Evolutionary conservation across 108 stramenopile genomes (phyloP).

Genomic region (Cyclotella baltica): DNA sequence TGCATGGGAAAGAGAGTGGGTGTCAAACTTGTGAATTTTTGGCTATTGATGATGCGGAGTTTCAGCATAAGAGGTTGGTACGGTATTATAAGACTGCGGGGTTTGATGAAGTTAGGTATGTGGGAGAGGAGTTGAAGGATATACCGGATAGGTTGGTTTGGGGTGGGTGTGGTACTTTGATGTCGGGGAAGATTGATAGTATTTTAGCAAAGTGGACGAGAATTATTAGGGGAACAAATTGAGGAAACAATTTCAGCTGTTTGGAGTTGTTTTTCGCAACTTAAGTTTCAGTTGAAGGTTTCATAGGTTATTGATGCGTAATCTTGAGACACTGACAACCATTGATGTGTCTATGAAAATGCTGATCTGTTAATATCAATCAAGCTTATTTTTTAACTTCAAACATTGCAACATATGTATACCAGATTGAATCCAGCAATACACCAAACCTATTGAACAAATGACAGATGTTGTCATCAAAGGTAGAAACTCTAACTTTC

Average conservation of each 20-base stretch:
- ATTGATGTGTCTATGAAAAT: background rate
- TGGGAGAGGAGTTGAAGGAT: constrained; percentile 79
- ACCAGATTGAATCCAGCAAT: constrained; percentile 62
- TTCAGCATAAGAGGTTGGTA: constrained; percentile 81
- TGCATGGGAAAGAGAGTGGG: constrained; percentile 66
- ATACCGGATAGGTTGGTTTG: constrained; percentile 88
- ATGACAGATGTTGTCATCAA: constrained; percentile 73
- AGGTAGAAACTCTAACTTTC: constrained; percentile 78
- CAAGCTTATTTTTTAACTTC: background rate
- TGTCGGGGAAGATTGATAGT: constrained; percentile 66
- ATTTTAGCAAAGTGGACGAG: constrained; percentile 64
- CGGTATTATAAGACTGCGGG: constrained; percentile 76
- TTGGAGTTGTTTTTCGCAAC: no score
- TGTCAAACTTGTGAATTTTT: constrained; percentile 71
- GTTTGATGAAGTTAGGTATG: constrained; percentile 78
- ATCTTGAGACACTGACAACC: background rate
- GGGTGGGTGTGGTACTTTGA: constrained; percentile 89
- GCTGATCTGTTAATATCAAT: background rate
- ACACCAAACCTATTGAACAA: constrained; percentile 70
- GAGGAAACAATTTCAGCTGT: background rate
- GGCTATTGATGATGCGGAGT: constrained; percentile 87
- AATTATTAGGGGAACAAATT: constrained; percentile 26
- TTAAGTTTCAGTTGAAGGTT: no score
- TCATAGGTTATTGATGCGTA: background rate
- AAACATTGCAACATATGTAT: background rate